Conservation (phyloP, 352 stramenopile genomes). For the Aphanomyces euteiches region DNA sequence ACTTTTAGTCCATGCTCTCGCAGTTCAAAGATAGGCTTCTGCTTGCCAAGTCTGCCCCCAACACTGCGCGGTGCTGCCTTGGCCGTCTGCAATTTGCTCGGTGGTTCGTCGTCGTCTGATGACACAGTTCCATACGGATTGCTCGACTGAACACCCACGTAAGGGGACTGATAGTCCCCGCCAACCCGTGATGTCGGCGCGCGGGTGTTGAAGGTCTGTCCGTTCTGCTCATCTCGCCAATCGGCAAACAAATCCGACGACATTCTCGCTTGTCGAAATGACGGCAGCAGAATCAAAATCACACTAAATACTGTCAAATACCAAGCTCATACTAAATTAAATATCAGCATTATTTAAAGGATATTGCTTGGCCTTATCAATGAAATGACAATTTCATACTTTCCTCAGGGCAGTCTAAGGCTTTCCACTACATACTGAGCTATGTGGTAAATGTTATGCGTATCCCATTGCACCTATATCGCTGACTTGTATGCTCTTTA, state of each 20-base stretch:
- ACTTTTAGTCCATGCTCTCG: slow-evolving; percentile 84
- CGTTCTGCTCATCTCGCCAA: slow-evolving; percentile 79
- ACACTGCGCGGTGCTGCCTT: slow-evolving; percentile 5
- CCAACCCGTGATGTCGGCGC: slow-evolving; percentile 4
- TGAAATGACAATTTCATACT: no score
- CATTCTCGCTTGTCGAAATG: slow-evolving; percentile 41
- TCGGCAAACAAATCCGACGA: slow-evolving; percentile 86
- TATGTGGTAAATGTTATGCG: no score
- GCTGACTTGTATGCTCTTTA: no score
- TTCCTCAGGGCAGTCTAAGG: no score
- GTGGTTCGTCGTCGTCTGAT: slow-evolving; percentile 58
- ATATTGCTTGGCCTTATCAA: no score
- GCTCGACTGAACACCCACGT: slow-evolving; percentile 29
- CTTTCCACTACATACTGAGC: no score
- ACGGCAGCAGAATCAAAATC: slow-evolving; percentile 24
- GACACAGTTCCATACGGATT: slow-evolving; percentile 25
- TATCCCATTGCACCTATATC: no score
- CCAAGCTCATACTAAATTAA: no score
- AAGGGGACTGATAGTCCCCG: slow-evolving; percentile 33
- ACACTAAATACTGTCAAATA: slow-evolving; percentile 9
- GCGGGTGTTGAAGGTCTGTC: slow-evolving; percentile 21
- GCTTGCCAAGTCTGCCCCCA: slow-evolving; percentile 9
- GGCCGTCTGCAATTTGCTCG: background rate
- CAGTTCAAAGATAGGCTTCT: slow-evolving; percentile 76
- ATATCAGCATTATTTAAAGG: no score